These are phyloP conservation scores for Sambucus nigra DNA, from an alignment of 129 eudicot genomes.

Conservation along the genomic window DNA sequence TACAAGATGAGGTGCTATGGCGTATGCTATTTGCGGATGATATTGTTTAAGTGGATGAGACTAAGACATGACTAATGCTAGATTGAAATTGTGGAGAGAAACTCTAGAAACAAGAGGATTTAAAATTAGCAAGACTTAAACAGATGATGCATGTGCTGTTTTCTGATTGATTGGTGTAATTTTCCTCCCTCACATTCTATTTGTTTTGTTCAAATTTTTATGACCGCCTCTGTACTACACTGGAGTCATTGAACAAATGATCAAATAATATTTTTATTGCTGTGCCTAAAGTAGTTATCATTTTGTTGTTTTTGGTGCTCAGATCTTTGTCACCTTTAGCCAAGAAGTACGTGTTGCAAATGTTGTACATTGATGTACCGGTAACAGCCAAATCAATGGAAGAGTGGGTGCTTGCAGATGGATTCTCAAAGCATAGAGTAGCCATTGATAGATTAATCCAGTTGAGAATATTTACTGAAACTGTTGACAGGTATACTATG, in stretches of 20 bases:
- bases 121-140: too few relatives aligned
- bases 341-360: slow-evolving; percentile 75
- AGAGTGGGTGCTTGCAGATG: slow-evolving; percentile 87
- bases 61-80: too few relatives aligned
- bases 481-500: slow-evolving; percentile 58
- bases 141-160: too few relatives aligned
- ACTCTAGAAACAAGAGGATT: too few relatives aligned
- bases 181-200: too few relatives aligned
- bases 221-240: too few relatives aligned
- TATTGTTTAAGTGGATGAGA: too few relatives aligned
- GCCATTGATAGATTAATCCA: slow-evolving; percentile 84
- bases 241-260: neutral
- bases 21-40: too few relatives aligned
- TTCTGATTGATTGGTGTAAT: too few relatives aligned
- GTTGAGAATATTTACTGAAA: slow-evolving; percentile 69
- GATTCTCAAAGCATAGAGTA: slow-evolving; percentile 68
- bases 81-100: too few relatives aligned
- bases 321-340: slow-evolving; percentile 94
- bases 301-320: slow-evolving; percentile 11
- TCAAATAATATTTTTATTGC: neutral
- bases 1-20: too few relatives aligned
- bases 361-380: slow-evolving; percentile 65
- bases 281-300: neutral
- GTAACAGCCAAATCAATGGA: slow-evolving; percentile 64
- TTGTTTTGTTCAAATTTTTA: too few relatives aligned